These are phyloP conservation scores for Mitragyna speciosa DNA, from an alignment of 257 asterid genomes.

Conservation along the genomic window DNA sequence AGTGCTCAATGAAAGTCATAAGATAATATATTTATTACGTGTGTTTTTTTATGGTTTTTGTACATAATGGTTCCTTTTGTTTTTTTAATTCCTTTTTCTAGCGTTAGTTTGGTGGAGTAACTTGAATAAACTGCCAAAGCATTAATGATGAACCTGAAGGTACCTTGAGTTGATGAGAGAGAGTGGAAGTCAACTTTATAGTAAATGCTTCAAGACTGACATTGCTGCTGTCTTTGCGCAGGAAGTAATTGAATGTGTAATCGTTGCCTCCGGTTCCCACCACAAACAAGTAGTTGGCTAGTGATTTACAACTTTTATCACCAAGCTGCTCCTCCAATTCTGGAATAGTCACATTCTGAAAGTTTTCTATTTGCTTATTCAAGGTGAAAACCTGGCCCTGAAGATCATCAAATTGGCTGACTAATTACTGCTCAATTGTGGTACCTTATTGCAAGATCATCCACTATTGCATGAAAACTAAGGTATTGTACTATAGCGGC, in stretches of 20 bases:
- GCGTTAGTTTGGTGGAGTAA: background rate
- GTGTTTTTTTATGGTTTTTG: too few species aligned
- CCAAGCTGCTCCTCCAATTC: constrained; percentile 50
- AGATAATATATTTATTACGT: too few species aligned
- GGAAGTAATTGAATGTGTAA: constrained; percentile 58
- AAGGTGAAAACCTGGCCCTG: constrained; percentile 60
- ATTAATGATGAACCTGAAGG: background rate
- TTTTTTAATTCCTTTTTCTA: background rate
- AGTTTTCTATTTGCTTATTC: constrained; percentile 57
- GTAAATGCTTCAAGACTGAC: constrained; percentile 55
- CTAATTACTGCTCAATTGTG: background rate
- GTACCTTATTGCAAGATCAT: too few species aligned
- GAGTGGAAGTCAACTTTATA: constrained; percentile 36
- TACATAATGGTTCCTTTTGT: background rate
- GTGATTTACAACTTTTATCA: background rate
- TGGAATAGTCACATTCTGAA: constrained; percentile 55
- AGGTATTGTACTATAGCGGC: too few species aligned
- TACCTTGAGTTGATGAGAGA: constrained; percentile 62
- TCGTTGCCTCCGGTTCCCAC: constrained; percentile 85
- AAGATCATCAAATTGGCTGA: background rate
- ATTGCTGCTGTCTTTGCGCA: constrained; percentile 32
- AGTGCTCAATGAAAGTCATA: too few species aligned
- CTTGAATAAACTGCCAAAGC: background rate
- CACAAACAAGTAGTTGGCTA: constrained; percentile 52
- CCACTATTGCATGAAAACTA: too few species aligned